phyloP scores from a whole-genome alignment of 257 asterid species.

The Penstemon davidsonii region DNA sequence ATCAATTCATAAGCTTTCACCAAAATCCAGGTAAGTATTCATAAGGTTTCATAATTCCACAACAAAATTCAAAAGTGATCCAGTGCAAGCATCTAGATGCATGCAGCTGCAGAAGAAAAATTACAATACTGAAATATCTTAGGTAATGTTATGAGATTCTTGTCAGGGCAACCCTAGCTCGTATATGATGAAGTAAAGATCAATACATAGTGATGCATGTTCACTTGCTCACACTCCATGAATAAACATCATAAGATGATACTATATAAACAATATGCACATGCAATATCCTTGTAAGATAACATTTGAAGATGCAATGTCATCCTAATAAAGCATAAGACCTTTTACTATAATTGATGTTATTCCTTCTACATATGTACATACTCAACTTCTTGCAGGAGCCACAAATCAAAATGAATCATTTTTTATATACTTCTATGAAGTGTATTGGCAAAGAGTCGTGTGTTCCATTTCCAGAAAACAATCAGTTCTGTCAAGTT shows the following conservation, averaged over 20 bases:
- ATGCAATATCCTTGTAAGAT: not conserved
- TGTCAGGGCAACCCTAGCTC: constrained; percentile 8
- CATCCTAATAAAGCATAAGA: not conserved
- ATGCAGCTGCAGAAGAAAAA: constrained; percentile 18
- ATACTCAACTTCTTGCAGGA: not conserved
- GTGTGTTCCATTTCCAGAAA: not conserved
- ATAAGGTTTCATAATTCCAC: not conserved
- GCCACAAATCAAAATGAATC: not conserved
- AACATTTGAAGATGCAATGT: constrained; percentile 7
- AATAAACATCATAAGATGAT: constrained; percentile 1
- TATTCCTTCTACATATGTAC: not conserved
- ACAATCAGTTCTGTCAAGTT: not conserved
- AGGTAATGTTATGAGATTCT: constrained; percentile 5
- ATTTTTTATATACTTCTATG: not conserved
- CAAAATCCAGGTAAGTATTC: not conserved
- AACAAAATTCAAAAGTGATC: constrained; percentile 2
- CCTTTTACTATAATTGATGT: not conserved
- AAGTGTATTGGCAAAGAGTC: not conserved
- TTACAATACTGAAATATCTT: not conserved
- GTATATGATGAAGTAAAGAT: constrained; percentile 8
- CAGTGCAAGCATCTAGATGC: constrained; percentile 22
- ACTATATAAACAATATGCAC: not conserved
- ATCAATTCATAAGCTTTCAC: constrained; percentile 10
- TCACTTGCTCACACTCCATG: not conserved
- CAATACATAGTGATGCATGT: not conserved